Evolutionary conservation across 2,329 filamentous ascomycete genomes (phyloP), one percentile per base, ranked within the genome.

Genomic region (Trichoderma brevicompactum): DNA sequence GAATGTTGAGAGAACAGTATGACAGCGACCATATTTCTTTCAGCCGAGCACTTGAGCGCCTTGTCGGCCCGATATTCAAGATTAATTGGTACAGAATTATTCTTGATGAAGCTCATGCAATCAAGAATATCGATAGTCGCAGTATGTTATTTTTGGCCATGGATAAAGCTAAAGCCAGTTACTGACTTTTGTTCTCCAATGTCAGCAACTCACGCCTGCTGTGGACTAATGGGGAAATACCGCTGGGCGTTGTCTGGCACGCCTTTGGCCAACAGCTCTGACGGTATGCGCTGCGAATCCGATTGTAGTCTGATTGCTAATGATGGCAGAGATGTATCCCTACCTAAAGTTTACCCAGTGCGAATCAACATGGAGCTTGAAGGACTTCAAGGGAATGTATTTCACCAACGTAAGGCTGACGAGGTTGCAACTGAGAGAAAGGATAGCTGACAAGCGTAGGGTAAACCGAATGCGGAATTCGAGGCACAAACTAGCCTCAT

Each of bases 71-170:
- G 0, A 32, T 77, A 0, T 73, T 72, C 36, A 6, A 78, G 0
- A 69, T 80, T 3, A 72, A 76, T 0, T 86, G 80, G 76, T 79
- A 83, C 46, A 75, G 87, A 1, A 66, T 88, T 3, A 79, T 88
- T 1, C 74, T 88, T 0, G 86, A 88, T 52, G 86, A 88, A 69
- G 84, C 81, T 0, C 85, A 87, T 56, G 69, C 69, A 0, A 85
- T 88, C 66, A 87, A 87, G 67, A 87, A 85, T 36, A 73, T 79
- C 6, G 64, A 64, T 0, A 72, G 74, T 0, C 62, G 68, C 8
- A 74, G 78, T 79, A 63, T 65, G 74, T 71, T 41, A 12, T 9
- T 1, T 23, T 44, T 43, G 1, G 2, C 2, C 13, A 2, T 15
- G 13, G 17, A 2, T 17, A 13, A 17, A 19, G 5, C n/a, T 1